Base-by-base conservation (phyloP, 441 rosid genomes). In the Gossypium davidsonii region DNA sequence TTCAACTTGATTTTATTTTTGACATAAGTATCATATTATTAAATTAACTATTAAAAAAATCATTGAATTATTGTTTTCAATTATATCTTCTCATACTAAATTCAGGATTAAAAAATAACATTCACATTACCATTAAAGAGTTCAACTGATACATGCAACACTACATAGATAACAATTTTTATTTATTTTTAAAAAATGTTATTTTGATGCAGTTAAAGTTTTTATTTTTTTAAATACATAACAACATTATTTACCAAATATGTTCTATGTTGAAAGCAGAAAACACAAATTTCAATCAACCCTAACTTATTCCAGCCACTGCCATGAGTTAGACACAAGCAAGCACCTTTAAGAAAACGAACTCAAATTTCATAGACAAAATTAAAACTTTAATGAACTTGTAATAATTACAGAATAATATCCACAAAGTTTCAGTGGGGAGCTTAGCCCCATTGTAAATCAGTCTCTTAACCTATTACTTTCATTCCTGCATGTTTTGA, bases 401-500 rank as follows among this genome's bases (percentile, higher is more conserved):
- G 23, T 34, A 61, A 17, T 61, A 61, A 39, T 37, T 63, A 63
- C 23, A 63, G 18, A 39, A 10, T 18, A 63, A 1, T 9, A 39
- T 63, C 8, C 23, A 15, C 11, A 37, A 63, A 11, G 10, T 39
- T 18, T 42, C 69, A 64, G 46, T 61, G 49, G 49, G 34, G 51
- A 18, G 6, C 49, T 17, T 63, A 34, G 67, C 51, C 67, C 67
- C 67, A 63, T 17, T 9, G 69, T 20, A 1, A 25, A 64, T 18
- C 69, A 0, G 15, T 39, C 26, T 39, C 26, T 21, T 4, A 34
- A 46, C 73, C 74, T 37, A 66, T 78, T 70, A 73, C 37, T 68
- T 51, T 23, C 42, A 75, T 73, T 48, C 80, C 42, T 69, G 60
- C 60, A 56, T 39, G 68, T 73, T 73, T 74, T 77, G 83, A 58